phyloP scores from a whole-genome alignment of 768 basidiomycete species.

The Xanthoconium stramineum region DNA sequence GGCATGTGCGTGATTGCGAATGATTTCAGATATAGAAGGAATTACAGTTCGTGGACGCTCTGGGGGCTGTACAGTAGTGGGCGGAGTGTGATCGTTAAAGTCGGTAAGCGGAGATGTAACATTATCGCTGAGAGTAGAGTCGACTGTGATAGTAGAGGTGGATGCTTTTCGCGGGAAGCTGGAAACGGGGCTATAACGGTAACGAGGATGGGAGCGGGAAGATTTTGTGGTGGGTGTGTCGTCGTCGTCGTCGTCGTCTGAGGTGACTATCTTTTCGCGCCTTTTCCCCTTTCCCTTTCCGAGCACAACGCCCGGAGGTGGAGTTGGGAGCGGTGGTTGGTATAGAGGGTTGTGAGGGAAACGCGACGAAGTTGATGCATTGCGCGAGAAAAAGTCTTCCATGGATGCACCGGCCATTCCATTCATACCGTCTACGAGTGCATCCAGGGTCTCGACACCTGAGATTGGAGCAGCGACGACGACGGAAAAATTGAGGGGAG shows the following conservation, averaged over 20 bases:
- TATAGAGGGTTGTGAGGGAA: constrained; percentile 72
- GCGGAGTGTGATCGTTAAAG: constrained; percentile 5
- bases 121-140: constrained; percentile 20
- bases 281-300: constrained; percentile 42
- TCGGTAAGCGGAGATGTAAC: constrained; percentile 7
- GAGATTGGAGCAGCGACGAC: constrained; percentile 73
- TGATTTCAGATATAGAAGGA: constrained; percentile 88
- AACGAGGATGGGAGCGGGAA: constrained; percentile 16
- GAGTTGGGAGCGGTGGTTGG: constrained; percentile 79
- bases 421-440: constrained; percentile 88
- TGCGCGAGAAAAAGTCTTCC: constrained; percentile 50
- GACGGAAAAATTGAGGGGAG: constrained; percentile 52
- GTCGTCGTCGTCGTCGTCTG: constrained; percentile 52
- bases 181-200: constrained; percentile 20
- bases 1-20: constrained; percentile 67
- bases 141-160: constrained; percentile 31
- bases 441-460: constrained; percentile 86
- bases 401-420: constrained; percentile 71
- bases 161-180: constrained; percentile 26
- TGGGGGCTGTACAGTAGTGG: constrained; percentile 18
- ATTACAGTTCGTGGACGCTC: constrained; percentile 47
- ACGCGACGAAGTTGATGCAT: constrained; percentile 46
- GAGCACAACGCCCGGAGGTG: constrained; percentile 75
- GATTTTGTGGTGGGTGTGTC: constrained; percentile 14
- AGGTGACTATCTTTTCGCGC: constrained; percentile 32